phyloP scores from a whole-genome alignment of 1,284 basidiomycete species.

The Omphalotus olearius region DNA sequence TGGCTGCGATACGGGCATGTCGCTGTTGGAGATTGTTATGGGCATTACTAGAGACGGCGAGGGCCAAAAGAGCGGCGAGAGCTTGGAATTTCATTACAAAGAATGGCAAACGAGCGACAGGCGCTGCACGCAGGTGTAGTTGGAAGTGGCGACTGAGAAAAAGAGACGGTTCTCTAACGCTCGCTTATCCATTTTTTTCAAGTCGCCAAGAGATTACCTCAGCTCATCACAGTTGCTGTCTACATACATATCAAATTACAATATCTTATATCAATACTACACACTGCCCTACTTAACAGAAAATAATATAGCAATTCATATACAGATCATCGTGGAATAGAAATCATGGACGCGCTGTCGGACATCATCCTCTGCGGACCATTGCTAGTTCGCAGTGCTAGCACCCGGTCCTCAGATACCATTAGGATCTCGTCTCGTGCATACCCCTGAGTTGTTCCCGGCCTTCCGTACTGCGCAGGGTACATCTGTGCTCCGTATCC shows the following conservation, averaged over 20 bases:
- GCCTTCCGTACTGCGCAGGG: slow-evolving; percentile 32
- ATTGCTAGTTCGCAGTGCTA: slow-evolving; percentile 51
- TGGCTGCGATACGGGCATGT: slow-evolving; percentile 12
- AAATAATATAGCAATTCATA: background rate
- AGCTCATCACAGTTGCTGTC: too few species aligned
- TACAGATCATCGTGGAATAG: slow-evolving; percentile 30
- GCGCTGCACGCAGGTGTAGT: slow-evolving; percentile 14
- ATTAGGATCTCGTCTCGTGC: slow-evolving; percentile 76
- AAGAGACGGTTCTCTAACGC: background rate
- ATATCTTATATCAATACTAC: slow-evolving; percentile 4
- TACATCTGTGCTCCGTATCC: slow-evolving; percentile 32
- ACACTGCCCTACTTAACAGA: background rate
- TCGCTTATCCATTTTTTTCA: too few species aligned
- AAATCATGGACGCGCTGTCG: slow-evolving; percentile 39
- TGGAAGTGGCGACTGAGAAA: slow-evolving; percentile 2
- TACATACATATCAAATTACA: too few species aligned
- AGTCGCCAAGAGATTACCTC: too few species aligned
- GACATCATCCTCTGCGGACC: slow-evolving; percentile 32
- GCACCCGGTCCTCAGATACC: slow-evolving; percentile 75
- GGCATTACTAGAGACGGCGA: slow-evolving; percentile 33
- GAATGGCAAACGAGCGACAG: slow-evolving; percentile 17
- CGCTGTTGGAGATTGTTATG: slow-evolving; percentile 14
- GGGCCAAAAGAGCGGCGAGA: slow-evolving; percentile 39
- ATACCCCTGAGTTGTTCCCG: slow-evolving; percentile 41
- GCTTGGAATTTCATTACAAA: slow-evolving; percentile 38